A percentile compares a stretch with the other conserved stretches of the same genome.
These are phyloP conservation scores for Tetradesmus lagerheimii DNA, from an alignment of 139 green algal genomes.

Conservation along the genomic window DNA sequence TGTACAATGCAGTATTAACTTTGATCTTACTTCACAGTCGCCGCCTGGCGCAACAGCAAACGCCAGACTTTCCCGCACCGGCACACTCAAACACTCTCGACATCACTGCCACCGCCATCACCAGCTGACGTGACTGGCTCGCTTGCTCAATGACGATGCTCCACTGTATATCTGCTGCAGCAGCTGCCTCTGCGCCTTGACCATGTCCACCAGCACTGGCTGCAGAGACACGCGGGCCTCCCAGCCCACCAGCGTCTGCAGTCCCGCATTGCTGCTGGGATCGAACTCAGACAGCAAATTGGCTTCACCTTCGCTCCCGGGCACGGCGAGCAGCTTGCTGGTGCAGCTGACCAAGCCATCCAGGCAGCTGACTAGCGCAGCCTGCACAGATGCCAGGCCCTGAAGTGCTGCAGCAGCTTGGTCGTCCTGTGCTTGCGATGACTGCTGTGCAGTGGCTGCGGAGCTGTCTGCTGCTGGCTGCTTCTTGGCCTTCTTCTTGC, in stretches of 20 bases:
- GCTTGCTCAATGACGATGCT: neutral
- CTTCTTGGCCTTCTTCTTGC: slow-evolving; percentile 38
- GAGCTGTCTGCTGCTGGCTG: neutral
- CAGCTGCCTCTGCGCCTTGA: slow-evolving; percentile 4
- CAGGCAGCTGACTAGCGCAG: neutral
- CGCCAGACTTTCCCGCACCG: neutral
- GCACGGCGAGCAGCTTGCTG: neutral
- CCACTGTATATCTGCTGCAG: neutral
- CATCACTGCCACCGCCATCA: neutral
- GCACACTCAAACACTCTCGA: neutral
- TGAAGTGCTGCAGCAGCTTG: neutral
- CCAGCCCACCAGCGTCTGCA: slow-evolving; percentile 34
- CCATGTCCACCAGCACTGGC: neutral
- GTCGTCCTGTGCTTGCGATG: neutral
- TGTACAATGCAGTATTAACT: no score
- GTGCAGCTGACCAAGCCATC: neutral
- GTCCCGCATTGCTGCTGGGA: neutral
- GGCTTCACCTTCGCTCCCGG: neutral
- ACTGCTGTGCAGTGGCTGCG: neutral
- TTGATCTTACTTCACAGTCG: no score
- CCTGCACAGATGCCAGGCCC: neutral
- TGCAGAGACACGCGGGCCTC: slow-evolving; percentile 38
- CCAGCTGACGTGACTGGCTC: neutral
- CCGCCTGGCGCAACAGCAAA: neutral
- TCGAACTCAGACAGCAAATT: slow-evolving; percentile 26